Base-by-base conservation (phyloP, 257 asterid species). In the Apocynum venetum region DNA sequence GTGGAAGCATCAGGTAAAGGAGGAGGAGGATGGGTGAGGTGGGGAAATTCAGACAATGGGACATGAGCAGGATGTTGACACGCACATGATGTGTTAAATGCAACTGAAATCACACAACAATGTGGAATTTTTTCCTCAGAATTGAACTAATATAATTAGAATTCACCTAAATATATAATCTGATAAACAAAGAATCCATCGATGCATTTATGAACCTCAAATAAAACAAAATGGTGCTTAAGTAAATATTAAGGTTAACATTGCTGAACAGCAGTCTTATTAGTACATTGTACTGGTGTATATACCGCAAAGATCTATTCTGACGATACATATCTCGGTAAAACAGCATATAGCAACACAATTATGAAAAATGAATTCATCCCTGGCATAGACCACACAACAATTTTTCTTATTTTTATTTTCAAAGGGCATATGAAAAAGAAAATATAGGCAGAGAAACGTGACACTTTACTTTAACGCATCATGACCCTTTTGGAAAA, bases 41-140 rank as follows among this genome's bases (percentile, higher is more conserved):
- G 85, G 85, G 81, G 75, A 48, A 57, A 48, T 17, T 48, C 60
- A 56, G 71, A 81, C 81, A 60, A 78, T 47, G 72, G 78, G 41
- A 65, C 73, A 81, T 71, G 67, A 68, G 73, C 78, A 74, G 13
- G 86, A 85, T 78, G 59, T 85, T 76, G 85, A 85, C 67, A 56
- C 76, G 79, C 89, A 87, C 84, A 85, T 85, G 88, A 71, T 64
- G 75, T 83, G 80, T 77, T 73, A 68, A 67, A 71, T 31, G 51
- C 78, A 70, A 73, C 70, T n/a, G 56, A 8, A 31, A 60, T 38
- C 77, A 31, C 31, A 19, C 9, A 59, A 1, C 40, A 20, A 60
- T 3, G 46, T 20, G 11, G 65, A 55, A 36, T 40, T 49, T 67
- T 51, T 25, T 25, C 35, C 52, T 70, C 46, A 75, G 44, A 31